Percentiles rank a stretch among this genome's conserved stretches.
Conservation (phyloP, 2,329 filamentous ascomycete species). For the Penicillium frequentans region DNA sequence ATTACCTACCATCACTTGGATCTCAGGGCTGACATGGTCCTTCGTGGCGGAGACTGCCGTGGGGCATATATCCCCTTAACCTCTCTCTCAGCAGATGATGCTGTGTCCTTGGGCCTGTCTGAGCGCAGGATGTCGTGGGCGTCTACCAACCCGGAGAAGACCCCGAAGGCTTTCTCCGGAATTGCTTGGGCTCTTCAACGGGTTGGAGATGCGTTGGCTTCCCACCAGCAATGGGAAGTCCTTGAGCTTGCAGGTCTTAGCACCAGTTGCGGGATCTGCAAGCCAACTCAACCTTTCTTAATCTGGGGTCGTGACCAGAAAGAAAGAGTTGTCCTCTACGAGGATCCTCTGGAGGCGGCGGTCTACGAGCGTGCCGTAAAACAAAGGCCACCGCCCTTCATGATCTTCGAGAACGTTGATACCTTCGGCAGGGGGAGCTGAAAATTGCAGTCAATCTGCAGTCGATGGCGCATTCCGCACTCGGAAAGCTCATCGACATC, state of each 20-base stretch:
- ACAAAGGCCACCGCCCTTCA: constrained; percentile 44
- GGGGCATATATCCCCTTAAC: constrained; percentile 33
- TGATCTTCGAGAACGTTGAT: constrained; percentile 38
- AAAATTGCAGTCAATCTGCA: constrained; percentile 40
- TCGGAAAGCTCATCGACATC: constrained; percentile 24
- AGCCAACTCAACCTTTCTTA: not conserved
- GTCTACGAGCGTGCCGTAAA: constrained; percentile 54
- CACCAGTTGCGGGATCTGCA: not conserved
- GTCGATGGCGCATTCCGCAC: constrained; percentile 38
- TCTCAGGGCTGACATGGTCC: not conserved
- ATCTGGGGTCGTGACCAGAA: constrained; percentile 33
- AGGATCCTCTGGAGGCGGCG: constrained; percentile 53
- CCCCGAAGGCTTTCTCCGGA: not conserved
- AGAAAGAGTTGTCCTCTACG: constrained; percentile 44
- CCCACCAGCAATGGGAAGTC: not conserved
- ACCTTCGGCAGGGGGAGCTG: constrained; percentile 35
- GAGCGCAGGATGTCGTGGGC: constrained; percentile 6
- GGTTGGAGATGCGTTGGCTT: not conserved
- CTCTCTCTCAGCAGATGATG: constrained; percentile 21
- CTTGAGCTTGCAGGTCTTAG: not conserved
- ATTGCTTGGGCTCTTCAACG: not conserved
- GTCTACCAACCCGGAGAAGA: not conserved
- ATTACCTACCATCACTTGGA: not conserved
- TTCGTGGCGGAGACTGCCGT: constrained; percentile 25
- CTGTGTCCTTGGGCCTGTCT: constrained; percentile 34